Evolutionary conservation across 768 basidiomycete species (phyloP), one percentile per base, ranked within the genome.

Genomic region (Leccinellum rugosiceps): DNA sequence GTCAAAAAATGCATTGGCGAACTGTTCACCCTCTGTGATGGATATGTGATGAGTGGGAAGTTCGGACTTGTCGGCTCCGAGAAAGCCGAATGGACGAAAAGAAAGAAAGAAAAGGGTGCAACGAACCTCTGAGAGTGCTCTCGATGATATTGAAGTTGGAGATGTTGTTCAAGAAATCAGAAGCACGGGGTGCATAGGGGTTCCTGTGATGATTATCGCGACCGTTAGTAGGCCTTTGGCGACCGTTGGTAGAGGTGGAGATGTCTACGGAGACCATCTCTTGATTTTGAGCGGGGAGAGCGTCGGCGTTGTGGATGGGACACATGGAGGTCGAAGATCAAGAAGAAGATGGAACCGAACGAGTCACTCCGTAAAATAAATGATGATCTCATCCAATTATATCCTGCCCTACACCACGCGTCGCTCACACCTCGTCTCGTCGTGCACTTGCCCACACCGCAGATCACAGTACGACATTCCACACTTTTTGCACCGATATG

Each of bases 1-100:
- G 72, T 97, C 96, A 72, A 98, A 99, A 83, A 99, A 99, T 53
- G 97, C 96, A 71, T 98, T 99, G 61, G 97, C 97, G 68, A 99
- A 99, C 73, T 99, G 95, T 74, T 97, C 95, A 57, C 94, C 95
- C 88, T 97, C 95, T 96, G 66, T 38, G 51, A 59, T 31, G 2
- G 43, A 21, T 15, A 47, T 35, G 35, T 38, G 17, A 7, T 61
- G 54, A 61, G 62, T 41, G 44, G 46, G 57, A 32, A 58, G 30
- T 50, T 66, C 55, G 64, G 60, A 55, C 15, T 31, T 47, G 26
- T 64, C 52, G 57, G 62, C 35, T 47, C 58, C 49, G 31, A 25
- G 15, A 38, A 6, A 30, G 32, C 43, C 54, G 43, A 57, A 32
- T 25, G 10, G 17, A 9, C 13, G 14, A 8, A n/a, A 21, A 13